A percentile compares a stretch with the other conserved stretches of the same genome.
phyloP scores from a whole-genome alignment of 139 green algal genomes.

The Trebouxia sp. region DNA sequence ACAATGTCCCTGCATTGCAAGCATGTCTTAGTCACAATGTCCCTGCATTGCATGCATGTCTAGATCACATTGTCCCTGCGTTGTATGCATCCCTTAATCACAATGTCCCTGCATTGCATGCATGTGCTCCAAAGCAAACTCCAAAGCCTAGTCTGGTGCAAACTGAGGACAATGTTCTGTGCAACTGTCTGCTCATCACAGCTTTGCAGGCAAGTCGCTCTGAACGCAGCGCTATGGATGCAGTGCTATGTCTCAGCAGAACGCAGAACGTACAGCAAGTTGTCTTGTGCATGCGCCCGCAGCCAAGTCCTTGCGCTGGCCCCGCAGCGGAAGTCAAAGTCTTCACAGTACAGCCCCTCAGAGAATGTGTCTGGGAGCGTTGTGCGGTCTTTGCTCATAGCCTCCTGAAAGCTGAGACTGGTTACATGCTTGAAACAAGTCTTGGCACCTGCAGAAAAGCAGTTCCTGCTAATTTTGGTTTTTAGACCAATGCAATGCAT shows the following conservation, averaged over 20 bases:
- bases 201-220: too few relatives aligned
- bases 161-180: too few relatives aligned
- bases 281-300: conserved; percentile 83
- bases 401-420: conserved; percentile 62
- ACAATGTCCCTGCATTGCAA: not conserved
- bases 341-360: conserved; percentile 66
- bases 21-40: too few relatives aligned
- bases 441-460: conserved; percentile 55
- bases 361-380: conserved; percentile 71
- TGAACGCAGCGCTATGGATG: too few relatives aligned
- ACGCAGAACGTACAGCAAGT: conserved; percentile 75
- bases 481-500: not conserved
- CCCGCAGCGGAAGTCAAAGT: conserved; percentile 77
- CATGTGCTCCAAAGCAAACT: too few relatives aligned
- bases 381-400: conserved; percentile 49
- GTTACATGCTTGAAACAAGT: conserved; percentile 82
- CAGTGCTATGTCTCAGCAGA: too few relatives aligned
- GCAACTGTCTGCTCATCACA: too few relatives aligned
- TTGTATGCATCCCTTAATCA: too few relatives aligned
- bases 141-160: too few relatives aligned
- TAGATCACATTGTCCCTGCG: too few relatives aligned
- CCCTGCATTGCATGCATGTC: not conserved
- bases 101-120: conserved; percentile 59
- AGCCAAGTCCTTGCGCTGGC: conserved; percentile 83
- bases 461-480: too few relatives aligned